Evolutionary conservation across 352 stramenopile genomes (phyloP), one percentile per base, ranked within the genome.

Genomic region (Phytophthora ramorum): DNA sequence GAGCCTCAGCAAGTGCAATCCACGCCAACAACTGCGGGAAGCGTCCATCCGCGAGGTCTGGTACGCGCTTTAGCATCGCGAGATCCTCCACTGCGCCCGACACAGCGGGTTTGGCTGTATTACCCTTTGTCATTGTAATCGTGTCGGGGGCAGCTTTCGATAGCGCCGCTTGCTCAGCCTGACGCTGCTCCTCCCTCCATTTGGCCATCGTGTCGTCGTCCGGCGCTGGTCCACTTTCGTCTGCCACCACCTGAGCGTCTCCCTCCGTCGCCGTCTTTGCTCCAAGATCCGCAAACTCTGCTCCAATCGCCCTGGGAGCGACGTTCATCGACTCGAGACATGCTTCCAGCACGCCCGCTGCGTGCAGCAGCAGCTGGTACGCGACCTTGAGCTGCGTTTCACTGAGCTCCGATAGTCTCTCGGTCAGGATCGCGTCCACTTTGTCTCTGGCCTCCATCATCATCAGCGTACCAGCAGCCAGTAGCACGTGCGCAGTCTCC

Each of bases 321-420:
- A 78, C 46, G 26, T 73, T 53, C 30, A 92, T 76, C 9, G 74
- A 65, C 28, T 73, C 41, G 6, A 90, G 63, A 71, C 79, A 86
- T 10, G 79, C 76, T 7, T 87, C 74, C 4, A 90, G 63, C 24
- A 89, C 62, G 4, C 83, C 83, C 0, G 83, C 75, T 0, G 80
- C 76, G n/a, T 84, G 78, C 47, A 91, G 69, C 13, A 91, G 41
- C 3, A 88, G 55, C 54, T 92, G 82, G 49, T 92, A 90, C 54
- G 73, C 81, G 59, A 88, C 66, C 60, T 92, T 92, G 32, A 92
- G 72, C 55, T 91, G 71, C 52, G 74, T 76, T 52, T 92, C 83
- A 47, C 82, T 61, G 37, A 85, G 74, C 46, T 88, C 79, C 37
- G 59, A 66, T 16, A 83, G 57, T 32, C 76, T 70, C 19, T 76